These are phyloP conservation scores for Cubamyces lactineus DNA, from an alignment of 768 basidiomycete species.

Conservation along the genomic window DNA sequence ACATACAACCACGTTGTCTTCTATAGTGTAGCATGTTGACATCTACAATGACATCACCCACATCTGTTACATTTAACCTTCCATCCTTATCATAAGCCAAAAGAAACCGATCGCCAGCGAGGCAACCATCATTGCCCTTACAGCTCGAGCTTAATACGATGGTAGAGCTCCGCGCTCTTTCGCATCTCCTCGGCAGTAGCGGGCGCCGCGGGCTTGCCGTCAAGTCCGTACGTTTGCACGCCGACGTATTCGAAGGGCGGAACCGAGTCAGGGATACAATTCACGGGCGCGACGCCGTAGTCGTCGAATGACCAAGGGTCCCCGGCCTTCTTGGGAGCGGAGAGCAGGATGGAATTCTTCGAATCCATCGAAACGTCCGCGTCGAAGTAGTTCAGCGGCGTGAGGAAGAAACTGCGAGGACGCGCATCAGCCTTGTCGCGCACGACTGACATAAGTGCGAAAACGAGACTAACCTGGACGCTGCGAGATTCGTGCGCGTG, in stretches of 20 bases:
- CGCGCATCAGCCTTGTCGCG: neutral
- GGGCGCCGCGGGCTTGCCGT: slow-evolving; percentile 36
- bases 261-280: slow-evolving; percentile 44
- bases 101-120: no score
- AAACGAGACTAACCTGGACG: slow-evolving; percentile 47
- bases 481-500: slow-evolving; percentile 58
- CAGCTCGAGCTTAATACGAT: slow-evolving; percentile 34
- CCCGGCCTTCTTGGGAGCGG: slow-evolving; percentile 41
- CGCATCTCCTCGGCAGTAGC: slow-evolving; percentile 44
- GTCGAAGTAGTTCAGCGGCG: slow-evolving; percentile 69
- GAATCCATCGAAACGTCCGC: slow-evolving; percentile 63
- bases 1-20: no score
- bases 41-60: no score
- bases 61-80: neutral
- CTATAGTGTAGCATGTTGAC: no score
- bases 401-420: slow-evolving; percentile 52
- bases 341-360: slow-evolving; percentile 53
- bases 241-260: slow-evolving; percentile 45
- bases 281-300: slow-evolving; percentile 50
- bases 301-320: slow-evolving; percentile 50
- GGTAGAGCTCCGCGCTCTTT: slow-evolving; percentile 40
- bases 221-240: slow-evolving; percentile 38
- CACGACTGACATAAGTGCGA: neutral
- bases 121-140: slow-evolving; percentile 2
- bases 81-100: neutral